Evolutionary conservation across 2,329 filamentous ascomycete genomes (phyloP).

Genomic region (Diplocarpon mali): DNA sequence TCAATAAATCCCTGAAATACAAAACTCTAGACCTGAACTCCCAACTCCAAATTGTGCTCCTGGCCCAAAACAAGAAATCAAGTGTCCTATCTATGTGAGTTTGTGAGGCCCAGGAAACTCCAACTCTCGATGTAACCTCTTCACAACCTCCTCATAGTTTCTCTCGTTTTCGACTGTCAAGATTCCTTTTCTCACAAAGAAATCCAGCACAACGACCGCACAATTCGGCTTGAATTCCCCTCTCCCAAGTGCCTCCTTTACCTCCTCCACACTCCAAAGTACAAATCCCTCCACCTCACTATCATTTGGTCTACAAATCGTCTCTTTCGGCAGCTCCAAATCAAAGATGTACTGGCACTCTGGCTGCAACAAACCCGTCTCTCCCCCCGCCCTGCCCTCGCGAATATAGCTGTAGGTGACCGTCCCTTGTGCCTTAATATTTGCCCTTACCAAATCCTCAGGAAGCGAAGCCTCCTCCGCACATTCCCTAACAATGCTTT

Average conservation of each 20-base stretch:
- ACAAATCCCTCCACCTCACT: conserved; percentile 81
- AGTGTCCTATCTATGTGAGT: not conserved
- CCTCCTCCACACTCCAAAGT: conserved; percentile 66
- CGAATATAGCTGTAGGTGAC: conserved; percentile 81
- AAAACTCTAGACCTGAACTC: not conserved
- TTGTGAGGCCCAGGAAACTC: conserved; percentile 64
- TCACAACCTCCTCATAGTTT: conserved; percentile 64
- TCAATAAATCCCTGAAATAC: not conserved
- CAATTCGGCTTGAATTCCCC: conserved; percentile 93
- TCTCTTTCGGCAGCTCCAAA: conserved; percentile 58
- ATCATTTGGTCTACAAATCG: conserved; percentile 68
- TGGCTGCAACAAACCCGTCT: conserved; percentile 73
- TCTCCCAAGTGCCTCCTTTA: conserved; percentile 54
- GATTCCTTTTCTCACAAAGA: conserved; percentile 77
- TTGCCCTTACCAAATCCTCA: conserved; percentile 52
- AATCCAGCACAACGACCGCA: conserved; percentile 73
- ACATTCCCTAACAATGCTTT: conserved; percentile 74
- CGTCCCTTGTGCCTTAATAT: conserved; percentile 50
- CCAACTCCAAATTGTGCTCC: not conserved
- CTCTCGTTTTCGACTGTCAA: conserved; percentile 69
- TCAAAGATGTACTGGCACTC: conserved; percentile 92
- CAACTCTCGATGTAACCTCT: conserved; percentile 64
- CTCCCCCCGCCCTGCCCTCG: conserved; percentile 64
- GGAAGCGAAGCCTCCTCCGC: conserved; percentile 81
- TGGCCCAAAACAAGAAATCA: not conserved